Conservation (phyloP, 306 rosid genomes). For the Cicer arietinum region DNA sequence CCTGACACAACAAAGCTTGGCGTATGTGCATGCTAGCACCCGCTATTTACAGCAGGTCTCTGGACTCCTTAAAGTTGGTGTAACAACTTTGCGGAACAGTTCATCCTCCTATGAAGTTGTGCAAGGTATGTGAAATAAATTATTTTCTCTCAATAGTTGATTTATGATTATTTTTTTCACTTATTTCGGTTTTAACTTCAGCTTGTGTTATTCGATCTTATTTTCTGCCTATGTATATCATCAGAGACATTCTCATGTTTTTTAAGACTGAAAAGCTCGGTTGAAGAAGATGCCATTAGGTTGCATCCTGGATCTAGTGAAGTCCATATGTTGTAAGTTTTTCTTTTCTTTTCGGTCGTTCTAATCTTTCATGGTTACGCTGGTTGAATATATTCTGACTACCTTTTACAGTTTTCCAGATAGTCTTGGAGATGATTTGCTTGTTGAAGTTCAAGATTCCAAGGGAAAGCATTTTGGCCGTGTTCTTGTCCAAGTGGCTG, state of each 20-base stretch:
- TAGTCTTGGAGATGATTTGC: constrained; percentile 88
- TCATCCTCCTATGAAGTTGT: constrained; percentile 86
- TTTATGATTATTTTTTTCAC: constrained; percentile 3
- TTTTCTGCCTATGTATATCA: constrained; percentile 47
- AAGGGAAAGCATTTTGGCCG: constrained; percentile 86
- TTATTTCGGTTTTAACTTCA: not conserved
- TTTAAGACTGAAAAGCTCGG: constrained; percentile 80
- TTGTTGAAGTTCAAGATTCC: constrained; percentile 93
- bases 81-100: constrained; percentile 78
- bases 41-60: constrained; percentile 91
- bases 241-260: constrained; percentile 81
- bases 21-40: constrained; percentile 92
- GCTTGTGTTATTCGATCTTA: constrained; percentile 15
- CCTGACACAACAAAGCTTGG: constrained; percentile 81
- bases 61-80: constrained; percentile 86
- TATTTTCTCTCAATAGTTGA: constrained; percentile 17
- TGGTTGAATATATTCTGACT: constrained; percentile 55
- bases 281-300: constrained; percentile 84
- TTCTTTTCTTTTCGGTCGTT: constrained; percentile 11
- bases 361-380: constrained; percentile 15
- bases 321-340: constrained; percentile 85
- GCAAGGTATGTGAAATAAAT: constrained; percentile 67
- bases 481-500: constrained; percentile 80
- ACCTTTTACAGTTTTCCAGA: constrained; percentile 91
- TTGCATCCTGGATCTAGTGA: constrained; percentile 96